Conservation (phyloP, 2,329 filamentous ascomycete genomes). For the Phoma sp. region DNA sequence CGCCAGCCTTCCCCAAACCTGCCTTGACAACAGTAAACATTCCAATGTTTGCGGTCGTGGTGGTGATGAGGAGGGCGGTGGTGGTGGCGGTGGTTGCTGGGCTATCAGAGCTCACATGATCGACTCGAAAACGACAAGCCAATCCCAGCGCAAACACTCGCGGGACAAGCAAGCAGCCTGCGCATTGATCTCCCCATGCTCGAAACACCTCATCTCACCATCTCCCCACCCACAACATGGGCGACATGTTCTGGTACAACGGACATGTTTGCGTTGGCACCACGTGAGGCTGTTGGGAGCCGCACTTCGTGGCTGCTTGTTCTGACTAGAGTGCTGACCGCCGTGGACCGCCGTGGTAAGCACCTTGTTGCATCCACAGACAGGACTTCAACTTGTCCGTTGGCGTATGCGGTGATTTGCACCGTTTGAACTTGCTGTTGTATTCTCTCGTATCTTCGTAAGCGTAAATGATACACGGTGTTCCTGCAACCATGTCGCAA, state of each 20-base stretch:
- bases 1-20: not conserved
- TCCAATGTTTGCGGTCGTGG: conserved; percentile 5
- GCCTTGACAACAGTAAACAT: conserved; percentile 5
- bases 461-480: not conserved
- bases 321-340: no score
- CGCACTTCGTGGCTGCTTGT: not conserved
- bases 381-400: not conserved
- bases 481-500: not conserved
- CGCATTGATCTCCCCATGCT: conserved; percentile 34
- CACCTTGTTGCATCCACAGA: conserved; percentile 10
- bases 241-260: conserved; percentile 13
- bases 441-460: not conserved
- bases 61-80: not conserved
- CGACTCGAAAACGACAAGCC: not conserved
- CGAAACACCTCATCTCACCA: conserved; percentile 33
- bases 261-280: not conserved
- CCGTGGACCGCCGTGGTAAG: conserved; percentile 27
- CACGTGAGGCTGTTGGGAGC: conserved; percentile 18
- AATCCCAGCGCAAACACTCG: conserved; percentile 27
- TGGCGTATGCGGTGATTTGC: not conserved
- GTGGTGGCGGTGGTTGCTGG: not conserved
- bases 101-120: not conserved
- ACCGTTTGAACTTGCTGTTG: not conserved
- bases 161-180: conserved; percentile 29
- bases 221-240: conserved; percentile 22